Evolutionary conservation across 345 rosid species (phyloP).

Genomic region (Rhodamnia argentea): DNA sequence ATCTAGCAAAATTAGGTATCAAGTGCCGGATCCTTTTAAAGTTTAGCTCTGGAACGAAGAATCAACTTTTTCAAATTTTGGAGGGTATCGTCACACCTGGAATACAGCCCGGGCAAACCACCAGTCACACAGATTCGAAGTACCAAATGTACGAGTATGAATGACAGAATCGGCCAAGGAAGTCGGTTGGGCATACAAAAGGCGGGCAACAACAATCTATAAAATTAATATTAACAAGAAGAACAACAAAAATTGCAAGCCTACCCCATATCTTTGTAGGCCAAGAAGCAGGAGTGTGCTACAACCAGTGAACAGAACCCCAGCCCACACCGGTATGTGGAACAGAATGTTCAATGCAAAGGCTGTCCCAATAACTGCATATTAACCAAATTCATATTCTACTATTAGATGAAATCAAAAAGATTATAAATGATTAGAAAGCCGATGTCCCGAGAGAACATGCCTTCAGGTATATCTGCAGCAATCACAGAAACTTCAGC

Average conservation of each 20-base stretch:
- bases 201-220: neutral
- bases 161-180: neutral
- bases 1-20: neutral
- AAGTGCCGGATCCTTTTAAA: neutral
- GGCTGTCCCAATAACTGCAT: conserved; percentile 57
- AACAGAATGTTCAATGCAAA: conserved; percentile 47
- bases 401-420: neutral
- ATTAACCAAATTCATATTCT: neutral
- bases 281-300: conserved; percentile 59
- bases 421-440: too few species aligned
- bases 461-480: conserved; percentile 77
- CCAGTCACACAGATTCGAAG: neutral
- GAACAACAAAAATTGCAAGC: neutral
- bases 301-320: conserved; percentile 44
- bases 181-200: neutral
- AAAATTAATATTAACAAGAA: neutral
- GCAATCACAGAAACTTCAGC: conserved; percentile 64
- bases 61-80: neutral
- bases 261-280: conserved; percentile 57
- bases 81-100: neutral
- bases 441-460: neutral
- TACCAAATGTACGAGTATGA: neutral
- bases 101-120: neutral
- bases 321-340: conserved; percentile 39
- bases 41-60: neutral